Percentiles rank a stretch among this genome's conserved stretches.
Evolutionary conservation across 2,329 filamentous ascomycete species (phyloP).

Genomic region (Lithohypha guttulata): DNA sequence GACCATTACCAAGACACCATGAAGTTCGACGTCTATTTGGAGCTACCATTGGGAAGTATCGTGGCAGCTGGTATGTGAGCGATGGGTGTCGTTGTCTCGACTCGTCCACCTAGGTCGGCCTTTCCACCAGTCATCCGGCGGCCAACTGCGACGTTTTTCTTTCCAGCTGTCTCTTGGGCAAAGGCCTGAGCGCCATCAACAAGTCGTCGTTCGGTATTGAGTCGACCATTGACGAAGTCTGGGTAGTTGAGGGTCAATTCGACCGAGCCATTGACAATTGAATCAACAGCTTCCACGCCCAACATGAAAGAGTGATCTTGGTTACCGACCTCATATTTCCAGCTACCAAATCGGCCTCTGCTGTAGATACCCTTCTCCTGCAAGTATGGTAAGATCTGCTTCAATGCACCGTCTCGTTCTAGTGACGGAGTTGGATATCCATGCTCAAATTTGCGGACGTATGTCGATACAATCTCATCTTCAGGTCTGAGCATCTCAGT

Average conservation of each 20-base stretch:
- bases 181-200: conserved; percentile 52
- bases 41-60: too few species aligned
- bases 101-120: conserved; percentile 17
- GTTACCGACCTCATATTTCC: conserved; percentile 95
- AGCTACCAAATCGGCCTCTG: conserved; percentile 92
- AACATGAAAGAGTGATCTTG: conserved; percentile 98
- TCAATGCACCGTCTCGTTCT: conserved; percentile 90
- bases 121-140: conserved; percentile 22
- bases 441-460: conserved; percentile 96
- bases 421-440: conserved; percentile 93
- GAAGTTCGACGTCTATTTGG: too few species aligned
- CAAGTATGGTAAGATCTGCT: conserved; percentile 83
- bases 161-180: conserved; percentile 30
- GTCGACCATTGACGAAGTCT: conserved; percentile 75
- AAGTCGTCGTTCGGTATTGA: conserved; percentile 52
- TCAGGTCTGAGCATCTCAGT: conserved; percentile 86
- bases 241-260: conserved; percentile 95
- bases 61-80: neutral
- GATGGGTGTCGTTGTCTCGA: conserved; percentile 12
- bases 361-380: conserved; percentile 87
- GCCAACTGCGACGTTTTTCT: conserved; percentile 7
- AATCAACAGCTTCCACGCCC: conserved; percentile 84
- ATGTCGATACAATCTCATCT: conserved; percentile 95
- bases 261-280: conserved; percentile 77
- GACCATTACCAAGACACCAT: too few species aligned